phyloP scores from a whole-genome alignment of 108 stramenopile species.

The Ochromonas danica region DNA sequence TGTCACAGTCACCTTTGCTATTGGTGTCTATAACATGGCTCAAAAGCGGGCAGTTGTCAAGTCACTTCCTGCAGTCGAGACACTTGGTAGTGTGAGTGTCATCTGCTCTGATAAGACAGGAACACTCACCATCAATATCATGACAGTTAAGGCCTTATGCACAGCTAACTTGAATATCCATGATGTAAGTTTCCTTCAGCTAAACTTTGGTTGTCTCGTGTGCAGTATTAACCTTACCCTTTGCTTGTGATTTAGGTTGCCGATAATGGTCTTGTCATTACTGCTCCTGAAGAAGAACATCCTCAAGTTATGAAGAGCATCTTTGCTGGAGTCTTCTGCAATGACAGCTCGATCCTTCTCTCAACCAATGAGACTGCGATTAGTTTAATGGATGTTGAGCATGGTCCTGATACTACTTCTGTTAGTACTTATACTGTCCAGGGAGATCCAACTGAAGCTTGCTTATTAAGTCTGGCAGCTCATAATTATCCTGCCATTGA shows the following conservation, averaged over 20 bases:
- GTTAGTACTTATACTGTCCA: neutral
- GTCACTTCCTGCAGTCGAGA: slow-evolving; percentile 64
- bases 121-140: slow-evolving; percentile 67
- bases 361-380: too few species aligned
- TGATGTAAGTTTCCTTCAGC: too few species aligned
- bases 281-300: neutral
- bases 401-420: neutral
- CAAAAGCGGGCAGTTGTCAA: slow-evolving; percentile 58
- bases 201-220: too few species aligned
- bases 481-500: neutral
- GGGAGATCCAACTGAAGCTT: neutral
- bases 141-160: slow-evolving; percentile 58
- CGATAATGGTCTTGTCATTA: neutral
- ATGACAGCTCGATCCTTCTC: neutral
- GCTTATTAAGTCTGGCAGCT: neutral
- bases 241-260: neutral
- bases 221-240: too few species aligned
- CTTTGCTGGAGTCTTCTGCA: neutral
- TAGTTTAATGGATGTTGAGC: too few species aligned
- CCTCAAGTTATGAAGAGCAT: neutral
- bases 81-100: slow-evolving; percentile 59
- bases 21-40: slow-evolving; percentile 42
- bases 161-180: too few species aligned
- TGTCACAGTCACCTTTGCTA: slow-evolving; percentile 50
- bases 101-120: slow-evolving; percentile 70